Percentiles rank a stretch among this genome's conserved stretches.
Evolutionary conservation across 805 yeast genomes (phyloP).

Genomic region (Wickerhamomyces ciferrii): DNA sequence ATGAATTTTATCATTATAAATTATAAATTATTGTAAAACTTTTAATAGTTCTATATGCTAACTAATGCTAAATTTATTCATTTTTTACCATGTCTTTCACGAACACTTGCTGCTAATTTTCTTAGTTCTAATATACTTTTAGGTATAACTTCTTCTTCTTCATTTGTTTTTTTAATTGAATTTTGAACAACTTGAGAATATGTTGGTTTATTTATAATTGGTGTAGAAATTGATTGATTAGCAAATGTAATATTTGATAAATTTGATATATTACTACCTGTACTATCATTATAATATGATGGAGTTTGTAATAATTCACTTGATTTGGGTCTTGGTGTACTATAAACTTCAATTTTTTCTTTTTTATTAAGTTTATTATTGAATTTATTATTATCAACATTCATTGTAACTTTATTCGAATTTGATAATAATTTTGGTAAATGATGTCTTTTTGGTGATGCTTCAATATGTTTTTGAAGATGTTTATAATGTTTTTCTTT

Average conservation of each 20-base stretch:
- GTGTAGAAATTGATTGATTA: slow-evolving; percentile 1
- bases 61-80: too few species aligned
- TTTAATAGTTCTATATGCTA: too few species aligned
- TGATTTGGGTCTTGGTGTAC: slow-evolving; percentile 24
- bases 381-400: not conserved
- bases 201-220: slow-evolving; percentile 6
- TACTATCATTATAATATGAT: slow-evolving; percentile 17
- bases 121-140: slow-evolving; percentile 18
- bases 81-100: slow-evolving; percentile 16
- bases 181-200: slow-evolving; percentile 2
- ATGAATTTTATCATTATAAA: too few species aligned
- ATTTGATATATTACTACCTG: slow-evolving; percentile 15
- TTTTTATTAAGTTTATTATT: slow-evolving; percentile 1
- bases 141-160: slow-evolving; percentile 10
- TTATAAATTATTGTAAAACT: too few species aligned
- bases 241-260: slow-evolving; percentile 6
- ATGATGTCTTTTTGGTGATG: slow-evolving; percentile 13
- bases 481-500: slow-evolving; percentile 2
- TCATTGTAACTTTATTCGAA: not conserved
- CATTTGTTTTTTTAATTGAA: not conserved
- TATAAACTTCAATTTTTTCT: slow-evolving; percentile 15
- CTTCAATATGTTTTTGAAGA: slow-evolving; percentile 9
- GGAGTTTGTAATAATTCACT: slow-evolving; percentile 23
- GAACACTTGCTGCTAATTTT: slow-evolving; percentile 18
- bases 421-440: slow-evolving; percentile 16